Evolutionary conservation across 2,329 filamentous ascomycete species (phyloP).

Genomic region (Stylonectria norvegica): DNA sequence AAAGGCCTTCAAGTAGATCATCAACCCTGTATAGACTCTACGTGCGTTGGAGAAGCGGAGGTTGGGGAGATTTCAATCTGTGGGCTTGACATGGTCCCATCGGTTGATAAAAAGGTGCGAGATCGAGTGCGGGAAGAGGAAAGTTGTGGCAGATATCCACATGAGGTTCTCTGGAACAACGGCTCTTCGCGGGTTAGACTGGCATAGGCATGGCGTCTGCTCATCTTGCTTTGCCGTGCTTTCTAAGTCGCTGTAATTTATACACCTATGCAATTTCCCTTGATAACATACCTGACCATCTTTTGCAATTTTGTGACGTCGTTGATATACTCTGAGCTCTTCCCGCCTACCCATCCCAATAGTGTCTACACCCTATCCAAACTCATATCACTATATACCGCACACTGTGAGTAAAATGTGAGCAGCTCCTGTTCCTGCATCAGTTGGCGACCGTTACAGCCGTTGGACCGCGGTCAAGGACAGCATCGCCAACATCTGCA

Average conservation of each 20-base stretch:
- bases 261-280: constrained; percentile 57
- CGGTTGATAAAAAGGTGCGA: constrained; percentile 45
- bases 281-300: constrained; percentile 30
- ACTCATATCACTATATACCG: too few relatives aligned
- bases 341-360: too few relatives aligned
- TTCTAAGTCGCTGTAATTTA: constrained; percentile 61
- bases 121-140: constrained; percentile 44
- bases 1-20: constrained; percentile 84
- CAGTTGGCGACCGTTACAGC: too few relatives aligned
- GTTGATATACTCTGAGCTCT: neutral
- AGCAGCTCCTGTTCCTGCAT: too few relatives aligned
- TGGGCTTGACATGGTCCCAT: constrained; percentile 37
- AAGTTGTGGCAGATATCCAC: constrained; percentile 39
- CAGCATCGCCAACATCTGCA: too few relatives aligned
- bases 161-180: constrained; percentile 38
- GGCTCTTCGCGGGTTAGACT: constrained; percentile 47
- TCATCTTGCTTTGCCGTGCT: constrained; percentile 44
- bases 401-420: too few relatives aligned
- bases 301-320: constrained; percentile 1
- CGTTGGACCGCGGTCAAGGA: too few relatives aligned
- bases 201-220: constrained; percentile 47
- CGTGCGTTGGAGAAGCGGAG: constrained; percentile 29
- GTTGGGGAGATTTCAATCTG: constrained; percentile 29
- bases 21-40: constrained; percentile 42
- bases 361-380: too few relatives aligned